Evolutionary conservation across 768 basidiomycete species (phyloP), one percentile per base, ranked within the genome.

Genomic region (Candolleomyces eurysporus): DNA sequence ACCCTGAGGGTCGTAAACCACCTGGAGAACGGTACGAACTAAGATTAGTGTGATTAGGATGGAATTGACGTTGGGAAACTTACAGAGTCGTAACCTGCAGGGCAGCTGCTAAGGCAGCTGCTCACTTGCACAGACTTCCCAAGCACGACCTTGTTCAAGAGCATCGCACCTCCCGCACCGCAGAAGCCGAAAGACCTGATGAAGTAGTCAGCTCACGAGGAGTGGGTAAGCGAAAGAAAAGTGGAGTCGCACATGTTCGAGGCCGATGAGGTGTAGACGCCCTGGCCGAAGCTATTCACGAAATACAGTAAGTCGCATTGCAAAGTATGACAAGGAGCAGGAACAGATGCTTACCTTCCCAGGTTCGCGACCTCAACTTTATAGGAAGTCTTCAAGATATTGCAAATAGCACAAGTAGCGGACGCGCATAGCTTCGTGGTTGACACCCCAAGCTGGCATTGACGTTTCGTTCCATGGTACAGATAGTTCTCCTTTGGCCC

Each of bases 141-240:
- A 8, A 74, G 61, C n/a, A 74, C 63, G 36, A 72, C 73, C 21
- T 74, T 74, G 11, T 69, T 67, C 21, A 74, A 60, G 9, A 74
- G 45, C 43, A 73, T 58, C 0, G 68, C 69, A 10, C 70, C 73
- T 1, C 36, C 45, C 1, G 65, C 63, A 22, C 60, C 50, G 40
- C 22, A 26, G 21, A 69, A 74, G 52, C 64, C 69, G 51, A 60
- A 70, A 0, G 73, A 61, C 52, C 73, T 74, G 40, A 26, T 4
- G 17, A 42, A 19, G 30, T 10, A 22, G 45, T 46, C 54, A 19
- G 26, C 26, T 26, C 26, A 26, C 26, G 9, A 48, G 49, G 19
- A 54, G 42, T 43, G 40, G 49, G 16, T 30, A 32, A 26, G 14
- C 56, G 42, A 4, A 32, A 45, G n/a, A 30, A 22, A 17, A 30